A percentile compares a stretch with the other conserved stretches of the same genome.
These are phyloP conservation scores for Cutaneotrichosporon cyanovorans DNA, from an alignment of 1,284 basidiomycete genomes.

Conservation along the genomic window DNA sequence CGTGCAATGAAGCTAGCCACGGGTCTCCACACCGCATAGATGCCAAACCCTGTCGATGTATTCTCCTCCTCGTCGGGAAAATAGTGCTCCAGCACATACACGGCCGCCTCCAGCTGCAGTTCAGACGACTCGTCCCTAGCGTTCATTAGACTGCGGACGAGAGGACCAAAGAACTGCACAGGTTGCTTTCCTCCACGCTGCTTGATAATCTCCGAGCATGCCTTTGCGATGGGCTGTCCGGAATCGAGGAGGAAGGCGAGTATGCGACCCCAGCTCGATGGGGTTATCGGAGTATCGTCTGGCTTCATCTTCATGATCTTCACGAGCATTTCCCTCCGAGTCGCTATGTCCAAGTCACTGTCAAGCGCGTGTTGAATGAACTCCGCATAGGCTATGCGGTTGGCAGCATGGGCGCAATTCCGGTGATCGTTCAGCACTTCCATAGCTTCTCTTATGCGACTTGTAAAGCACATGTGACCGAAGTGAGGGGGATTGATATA, in stretches of 20 bases:
- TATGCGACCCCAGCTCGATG: not conserved
- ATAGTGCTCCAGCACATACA: constrained; percentile 2
- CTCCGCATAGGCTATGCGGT: too few species aligned
- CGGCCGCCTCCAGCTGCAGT: not conserved
- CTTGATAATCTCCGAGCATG: not conserved
- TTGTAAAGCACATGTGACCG: not conserved
- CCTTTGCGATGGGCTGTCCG: not conserved
- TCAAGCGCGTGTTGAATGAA: too few species aligned
- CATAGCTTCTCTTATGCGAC: not conserved
- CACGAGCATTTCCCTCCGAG: constrained; percentile 1
- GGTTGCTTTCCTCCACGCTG: not conserved
- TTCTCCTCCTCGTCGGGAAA: not conserved
- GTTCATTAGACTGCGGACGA: not conserved
- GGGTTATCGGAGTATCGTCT: not conserved
- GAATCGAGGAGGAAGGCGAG: constrained; percentile 8
- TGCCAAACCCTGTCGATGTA: not conserved
- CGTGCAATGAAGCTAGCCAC: not conserved
- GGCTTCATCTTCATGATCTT: not conserved
- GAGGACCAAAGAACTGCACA: not conserved
- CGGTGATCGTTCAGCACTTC: not conserved
- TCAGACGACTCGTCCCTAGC: not conserved
- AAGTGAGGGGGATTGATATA: not conserved
- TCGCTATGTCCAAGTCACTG: too few species aligned
- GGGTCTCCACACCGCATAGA: not conserved
- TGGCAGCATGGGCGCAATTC: too few species aligned